Conservation (phyloP, 1,139 yeast genomes). For the Blastobotrys ciferrii region DNA sequence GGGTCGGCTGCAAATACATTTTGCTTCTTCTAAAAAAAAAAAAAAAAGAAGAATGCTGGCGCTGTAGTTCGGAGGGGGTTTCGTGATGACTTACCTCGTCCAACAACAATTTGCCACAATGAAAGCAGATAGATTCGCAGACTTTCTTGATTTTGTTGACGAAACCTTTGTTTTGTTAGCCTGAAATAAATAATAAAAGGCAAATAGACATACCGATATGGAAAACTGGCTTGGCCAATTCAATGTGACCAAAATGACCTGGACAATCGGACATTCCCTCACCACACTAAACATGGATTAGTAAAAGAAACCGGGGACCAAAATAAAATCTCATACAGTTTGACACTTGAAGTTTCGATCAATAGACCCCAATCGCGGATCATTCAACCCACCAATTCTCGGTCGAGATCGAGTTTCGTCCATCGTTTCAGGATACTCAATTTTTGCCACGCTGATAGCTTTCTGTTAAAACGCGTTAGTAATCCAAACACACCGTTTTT, state of each 20-base stretch:
- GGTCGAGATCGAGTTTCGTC: slow-evolving; percentile 95
- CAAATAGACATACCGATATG: slow-evolving; percentile 62
- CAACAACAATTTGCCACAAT: slow-evolving; percentile 88
- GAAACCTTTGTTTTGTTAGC: slow-evolving; percentile 40
- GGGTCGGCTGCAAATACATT: slow-evolving; percentile 1
- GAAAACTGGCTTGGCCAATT: slow-evolving; percentile 95
- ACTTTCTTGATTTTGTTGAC: slow-evolving; percentile 91
- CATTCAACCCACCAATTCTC: slow-evolving; percentile 94
- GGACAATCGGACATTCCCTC: slow-evolving; percentile 99
- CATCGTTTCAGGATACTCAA: slow-evolving; percentile 98
- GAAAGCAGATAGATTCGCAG: slow-evolving; percentile 96
- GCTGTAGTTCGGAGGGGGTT: slow-evolving; percentile 31
- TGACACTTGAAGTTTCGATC: slow-evolving; percentile 97
- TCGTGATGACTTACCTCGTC: slow-evolving; percentile 54
- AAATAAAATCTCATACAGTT: slow-evolving; percentile 45
- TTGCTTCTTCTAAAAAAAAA: too few relatives aligned
- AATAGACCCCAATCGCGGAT: slow-evolving; percentile 94
- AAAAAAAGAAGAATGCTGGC: background rate
- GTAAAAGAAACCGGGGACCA: background rate
- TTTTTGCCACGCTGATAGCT: slow-evolving; percentile 95
- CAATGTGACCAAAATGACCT: slow-evolving; percentile 99
- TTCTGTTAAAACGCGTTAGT: slow-evolving; percentile 41
- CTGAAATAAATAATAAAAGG: background rate
- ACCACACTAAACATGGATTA: slow-evolving; percentile 55
- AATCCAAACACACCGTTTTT: too few relatives aligned